phyloP scores from a whole-genome alignment of 1,284 basidiomycete species.

The Sutorius eximius region DNA sequence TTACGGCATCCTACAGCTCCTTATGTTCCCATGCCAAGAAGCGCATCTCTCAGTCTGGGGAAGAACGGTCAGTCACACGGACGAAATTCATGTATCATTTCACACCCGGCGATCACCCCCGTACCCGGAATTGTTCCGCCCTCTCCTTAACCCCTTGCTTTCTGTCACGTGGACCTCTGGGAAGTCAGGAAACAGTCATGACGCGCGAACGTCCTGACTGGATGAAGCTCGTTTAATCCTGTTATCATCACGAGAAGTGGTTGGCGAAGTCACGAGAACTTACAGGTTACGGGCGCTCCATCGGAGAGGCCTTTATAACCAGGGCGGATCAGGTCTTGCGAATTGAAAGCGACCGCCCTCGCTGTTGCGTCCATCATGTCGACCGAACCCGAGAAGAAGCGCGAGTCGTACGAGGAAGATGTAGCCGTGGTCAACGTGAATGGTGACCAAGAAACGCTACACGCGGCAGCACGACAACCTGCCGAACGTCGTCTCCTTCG shows the following conservation, averaged over 20 bases:
- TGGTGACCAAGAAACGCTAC: background rate
- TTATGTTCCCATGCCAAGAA: background rate
- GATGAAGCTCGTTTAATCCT: background rate
- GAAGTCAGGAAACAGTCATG: background rate
- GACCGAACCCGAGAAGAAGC: slow-evolving; percentile 17
- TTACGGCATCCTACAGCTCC: background rate
- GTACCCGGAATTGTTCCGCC: background rate
- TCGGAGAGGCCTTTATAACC: slow-evolving; percentile 6
- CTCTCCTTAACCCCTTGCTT: background rate
- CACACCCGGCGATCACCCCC: background rate
- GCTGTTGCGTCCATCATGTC: slow-evolving; percentile 17
- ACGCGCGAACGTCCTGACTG: background rate
- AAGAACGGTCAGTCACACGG: background rate
- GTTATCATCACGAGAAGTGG: background rate
- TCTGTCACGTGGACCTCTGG: slow-evolving; percentile 9
- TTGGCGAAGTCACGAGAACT: slow-evolving; percentile 6
- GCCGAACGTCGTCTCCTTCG: slow-evolving; percentile 48
- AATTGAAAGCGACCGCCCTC: background rate
- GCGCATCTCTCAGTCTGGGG: background rate
- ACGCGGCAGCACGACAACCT: slow-evolving; percentile 8
- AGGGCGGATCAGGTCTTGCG: too few species aligned
- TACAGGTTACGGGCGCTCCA: background rate
- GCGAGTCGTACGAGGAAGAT: slow-evolving; percentile 7
- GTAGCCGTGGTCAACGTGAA: background rate
- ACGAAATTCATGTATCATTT: background rate